phyloP scores from a whole-genome alignment of 495 filamentous ascomycete genomes.

The Annulohypoxylon moriforme region DNA sequence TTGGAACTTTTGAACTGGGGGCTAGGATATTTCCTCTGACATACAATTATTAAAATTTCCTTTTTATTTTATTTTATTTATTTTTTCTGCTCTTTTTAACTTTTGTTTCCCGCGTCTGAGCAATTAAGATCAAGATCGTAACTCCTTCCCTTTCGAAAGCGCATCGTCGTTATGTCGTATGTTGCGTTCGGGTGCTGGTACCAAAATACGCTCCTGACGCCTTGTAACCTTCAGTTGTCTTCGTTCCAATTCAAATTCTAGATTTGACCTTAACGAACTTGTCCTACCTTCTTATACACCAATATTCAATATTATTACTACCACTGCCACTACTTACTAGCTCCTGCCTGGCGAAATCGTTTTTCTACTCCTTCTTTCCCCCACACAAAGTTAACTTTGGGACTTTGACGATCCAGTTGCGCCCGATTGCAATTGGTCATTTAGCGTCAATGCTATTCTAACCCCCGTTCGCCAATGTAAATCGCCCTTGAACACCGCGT shows the following conservation, averaged over 20 bases:
- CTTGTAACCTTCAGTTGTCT: conserved; percentile 16
- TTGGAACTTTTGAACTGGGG: conserved; percentile 35
- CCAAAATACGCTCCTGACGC: conserved; percentile 33
- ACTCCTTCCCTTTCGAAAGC: neutral
- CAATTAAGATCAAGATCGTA: neutral
- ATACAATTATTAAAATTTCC: conserved; percentile 18
- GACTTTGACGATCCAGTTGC: conserved; percentile 41
- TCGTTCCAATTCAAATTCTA: conserved; percentile 29
- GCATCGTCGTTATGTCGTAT: conserved; percentile 35
- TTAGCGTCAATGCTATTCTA: conserved; percentile 41
- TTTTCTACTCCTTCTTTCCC: neutral
- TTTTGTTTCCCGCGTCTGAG: conserved; percentile 10
- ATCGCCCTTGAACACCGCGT: conserved; percentile 19
- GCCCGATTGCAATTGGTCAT: conserved; percentile 46
- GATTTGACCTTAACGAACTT: conserved; percentile 19
- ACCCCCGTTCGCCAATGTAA: conserved; percentile 39
- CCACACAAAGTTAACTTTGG: neutral
- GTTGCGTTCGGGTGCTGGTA: conserved; percentile 33
- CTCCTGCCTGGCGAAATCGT: neutral
- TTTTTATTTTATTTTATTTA: conserved; percentile 9
- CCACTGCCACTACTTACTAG: conserved; percentile 9
- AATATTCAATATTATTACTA: neutral
- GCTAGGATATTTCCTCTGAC: conserved; percentile 28
- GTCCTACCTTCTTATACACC: neutral
- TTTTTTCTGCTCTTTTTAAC: conserved; percentile 19